These are phyloP conservation scores for Candida gorgasii DNA, from an alignment of 805 yeast species.

Conservation along the genomic window DNA sequence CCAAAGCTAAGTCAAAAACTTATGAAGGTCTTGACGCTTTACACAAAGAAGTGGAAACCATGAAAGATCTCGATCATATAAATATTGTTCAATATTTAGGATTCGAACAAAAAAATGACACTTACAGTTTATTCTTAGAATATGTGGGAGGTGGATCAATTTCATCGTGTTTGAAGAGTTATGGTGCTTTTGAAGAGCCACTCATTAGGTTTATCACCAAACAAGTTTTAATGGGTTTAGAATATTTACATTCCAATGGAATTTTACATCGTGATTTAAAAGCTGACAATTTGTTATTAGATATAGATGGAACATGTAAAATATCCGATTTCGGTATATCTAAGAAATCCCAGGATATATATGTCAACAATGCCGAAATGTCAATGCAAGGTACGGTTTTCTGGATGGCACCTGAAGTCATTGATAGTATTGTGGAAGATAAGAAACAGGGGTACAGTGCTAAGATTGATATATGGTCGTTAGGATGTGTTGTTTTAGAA, in stretches of 20 bases:
- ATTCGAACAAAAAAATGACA: constrained; percentile 72
- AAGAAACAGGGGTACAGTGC: constrained; percentile 93
- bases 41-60: constrained; percentile 86
- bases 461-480: constrained; percentile 96
- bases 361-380: constrained; percentile 90
- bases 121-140: constrained; percentile 85
- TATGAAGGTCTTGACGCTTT: constrained; percentile 76
- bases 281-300: constrained; percentile 88
- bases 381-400: constrained; percentile 98
- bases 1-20: constrained; percentile 35
- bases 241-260: constrained; percentile 85
- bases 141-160: constrained; percentile 98
- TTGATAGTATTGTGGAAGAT: constrained; percentile 73
- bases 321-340: constrained; percentile 97
- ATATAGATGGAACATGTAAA: constrained; percentile 90
- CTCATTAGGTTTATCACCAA: constrained; percentile 69
- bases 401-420: constrained; percentile 99
- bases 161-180: constrained; percentile 76
- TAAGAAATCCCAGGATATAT: constrained; percentile 71
- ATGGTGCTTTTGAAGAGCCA: constrained; percentile 82
- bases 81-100: constrained; percentile 97
- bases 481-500: constrained; percentile 95
- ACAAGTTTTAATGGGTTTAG: constrained; percentile 81
- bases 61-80: constrained; percentile 90
- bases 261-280: constrained; percentile 92